These are phyloP conservation scores for Globisporangium megalacanthum DNA, from an alignment of 352 stramenopile species.

Conservation along the genomic window DNA sequence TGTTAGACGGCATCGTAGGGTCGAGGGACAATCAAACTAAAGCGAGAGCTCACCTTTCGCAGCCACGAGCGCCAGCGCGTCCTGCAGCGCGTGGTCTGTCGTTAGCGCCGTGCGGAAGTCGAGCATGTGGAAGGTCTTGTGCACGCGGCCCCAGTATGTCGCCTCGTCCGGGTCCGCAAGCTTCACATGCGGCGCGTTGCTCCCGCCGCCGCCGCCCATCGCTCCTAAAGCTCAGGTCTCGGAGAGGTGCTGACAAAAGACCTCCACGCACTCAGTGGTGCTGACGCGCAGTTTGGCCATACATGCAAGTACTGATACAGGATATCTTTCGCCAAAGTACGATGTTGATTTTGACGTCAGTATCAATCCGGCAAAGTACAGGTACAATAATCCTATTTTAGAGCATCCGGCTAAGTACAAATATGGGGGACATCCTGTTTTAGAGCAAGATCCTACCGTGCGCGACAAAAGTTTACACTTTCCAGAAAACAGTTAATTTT, in stretches of 20 bases:
- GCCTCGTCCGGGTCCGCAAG: constrained; percentile 67
- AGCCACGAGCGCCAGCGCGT: constrained; percentile 38
- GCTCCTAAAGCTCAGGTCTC: too few species aligned
- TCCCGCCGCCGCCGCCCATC: constrained; percentile 16
- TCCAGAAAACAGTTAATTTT: too few species aligned
- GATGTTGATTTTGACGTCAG: too few species aligned
- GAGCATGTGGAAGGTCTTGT: constrained; percentile 80
- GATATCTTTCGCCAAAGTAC: too few species aligned
- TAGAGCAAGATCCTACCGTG: too few species aligned
- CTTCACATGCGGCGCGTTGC: constrained; percentile 34
- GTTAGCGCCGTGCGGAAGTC: constrained; percentile 77
- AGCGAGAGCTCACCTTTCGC: constrained; percentile 19
- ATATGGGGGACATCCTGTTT: too few species aligned
- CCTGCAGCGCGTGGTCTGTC: constrained; percentile 35
- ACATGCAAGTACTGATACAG: too few species aligned
- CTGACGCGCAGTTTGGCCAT: too few species aligned
- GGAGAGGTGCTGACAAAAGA: neutral
- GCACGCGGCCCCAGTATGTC: constrained; percentile 69
- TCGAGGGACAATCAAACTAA: neutral
- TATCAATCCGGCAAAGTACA: neutral
- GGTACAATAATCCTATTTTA: too few species aligned
- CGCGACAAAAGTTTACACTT: too few species aligned
- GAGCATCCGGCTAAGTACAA: too few species aligned
- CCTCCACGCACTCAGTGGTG: too few species aligned
- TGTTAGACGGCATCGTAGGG: neutral